Conservation (phyloP, 352 stramenopile genomes). For the Aphanomyces stellatus region DNA sequence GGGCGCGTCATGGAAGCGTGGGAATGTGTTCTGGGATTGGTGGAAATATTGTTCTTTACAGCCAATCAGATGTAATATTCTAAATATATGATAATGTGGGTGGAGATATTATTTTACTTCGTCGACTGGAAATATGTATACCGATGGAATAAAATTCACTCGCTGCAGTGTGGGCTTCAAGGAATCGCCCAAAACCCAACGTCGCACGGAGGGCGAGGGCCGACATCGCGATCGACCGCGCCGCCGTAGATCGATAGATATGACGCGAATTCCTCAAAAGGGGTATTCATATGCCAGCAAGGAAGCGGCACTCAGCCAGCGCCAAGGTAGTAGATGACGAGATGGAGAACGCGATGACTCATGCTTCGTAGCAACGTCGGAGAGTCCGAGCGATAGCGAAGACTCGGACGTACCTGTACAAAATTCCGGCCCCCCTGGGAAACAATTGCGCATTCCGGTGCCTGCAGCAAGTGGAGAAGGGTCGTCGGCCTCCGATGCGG, state of each 20-base stretch:
- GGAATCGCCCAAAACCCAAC: constrained; percentile 1
- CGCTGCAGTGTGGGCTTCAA: neutral
- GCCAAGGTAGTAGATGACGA: constrained; percentile 12
- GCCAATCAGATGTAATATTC: neutral
- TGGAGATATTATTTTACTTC: no score
- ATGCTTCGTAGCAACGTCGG: neutral
- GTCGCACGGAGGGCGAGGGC: neutral
- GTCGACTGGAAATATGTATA: neutral
- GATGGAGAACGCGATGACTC: neutral
- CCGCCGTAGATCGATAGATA: neutral
- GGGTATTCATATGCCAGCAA: constrained; percentile 14
- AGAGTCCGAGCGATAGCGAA: neutral
- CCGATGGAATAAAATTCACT: neutral
- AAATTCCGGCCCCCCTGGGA: neutral
- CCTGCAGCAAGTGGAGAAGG: neutral
- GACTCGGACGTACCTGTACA: constrained; percentile 9
- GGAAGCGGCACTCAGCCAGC: constrained; percentile 1
- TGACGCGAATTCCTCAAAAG: neutral
- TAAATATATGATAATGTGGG: constrained; percentile 3
- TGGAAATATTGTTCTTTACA: neutral
- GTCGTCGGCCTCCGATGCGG: neutral
- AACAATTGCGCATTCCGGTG: constrained; percentile 11
- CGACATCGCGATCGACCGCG: neutral
- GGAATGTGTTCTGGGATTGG: neutral
- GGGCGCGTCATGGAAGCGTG: neutral